These are phyloP conservation scores for Pachyrhizus erosus DNA, from an alignment of 306 rosid species.

Conservation along the genomic window DNA sequence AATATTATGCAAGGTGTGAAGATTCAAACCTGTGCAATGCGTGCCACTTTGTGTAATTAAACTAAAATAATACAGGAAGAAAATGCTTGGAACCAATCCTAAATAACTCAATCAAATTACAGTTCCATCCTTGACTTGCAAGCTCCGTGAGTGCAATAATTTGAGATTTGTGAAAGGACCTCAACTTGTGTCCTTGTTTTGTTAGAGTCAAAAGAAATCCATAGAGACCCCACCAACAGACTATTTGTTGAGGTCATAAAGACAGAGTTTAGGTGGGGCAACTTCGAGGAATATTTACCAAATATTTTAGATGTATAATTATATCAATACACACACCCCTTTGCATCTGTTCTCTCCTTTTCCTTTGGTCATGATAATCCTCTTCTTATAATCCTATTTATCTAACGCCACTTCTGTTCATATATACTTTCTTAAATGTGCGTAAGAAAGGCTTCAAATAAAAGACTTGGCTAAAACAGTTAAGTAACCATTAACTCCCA, in stretches of 20 bases:
- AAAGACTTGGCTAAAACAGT: background rate
- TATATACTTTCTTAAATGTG: background rate
- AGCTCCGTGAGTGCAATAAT: constrained; percentile 7
- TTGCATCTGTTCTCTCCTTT: constrained; percentile 31
- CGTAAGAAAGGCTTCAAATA: background rate
- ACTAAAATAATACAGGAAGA: background rate
- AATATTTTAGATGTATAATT: constrained; percentile 16
- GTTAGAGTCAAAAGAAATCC: constrained; percentile 30
- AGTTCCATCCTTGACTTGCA: constrained; percentile 20
- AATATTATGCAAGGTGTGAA: background rate
- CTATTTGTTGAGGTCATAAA: constrained; percentile 6
- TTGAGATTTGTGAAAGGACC: constrained; percentile 10
- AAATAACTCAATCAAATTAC: constrained; percentile 8
- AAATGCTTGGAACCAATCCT: constrained; percentile 17
- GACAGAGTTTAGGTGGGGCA: constrained; percentile 25
- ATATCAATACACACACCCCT: background rate
- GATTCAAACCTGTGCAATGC: constrained; percentile 18
- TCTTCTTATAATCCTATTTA: constrained; percentile 6
- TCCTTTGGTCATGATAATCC: constrained; percentile 26
- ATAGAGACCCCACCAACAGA: constrained; percentile 6
- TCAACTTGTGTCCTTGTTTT: background rate
- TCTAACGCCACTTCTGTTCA: constrained; percentile 16
- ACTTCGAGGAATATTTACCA: constrained; percentile 26
- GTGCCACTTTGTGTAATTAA: background rate
- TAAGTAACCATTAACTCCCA: background rate